These are phyloP conservation scores for Nakazawaea laoshanensis DNA, from an alignment of 805 yeast species.

Conservation along the genomic window DNA sequence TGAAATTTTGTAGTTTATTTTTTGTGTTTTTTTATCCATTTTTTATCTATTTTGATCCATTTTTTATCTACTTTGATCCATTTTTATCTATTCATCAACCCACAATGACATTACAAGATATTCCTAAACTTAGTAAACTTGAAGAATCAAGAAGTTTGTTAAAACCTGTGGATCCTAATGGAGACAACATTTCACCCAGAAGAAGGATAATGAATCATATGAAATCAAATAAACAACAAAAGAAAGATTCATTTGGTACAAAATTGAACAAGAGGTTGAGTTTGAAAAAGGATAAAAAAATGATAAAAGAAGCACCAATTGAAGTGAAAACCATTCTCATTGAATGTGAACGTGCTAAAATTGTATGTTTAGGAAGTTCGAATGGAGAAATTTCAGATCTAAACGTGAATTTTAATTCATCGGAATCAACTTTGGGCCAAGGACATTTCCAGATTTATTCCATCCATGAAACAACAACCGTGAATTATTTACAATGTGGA, in stretches of 20 bases:
- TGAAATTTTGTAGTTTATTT: too few species aligned
- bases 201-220: slow-evolving; percentile 3
- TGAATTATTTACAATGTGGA: slow-evolving; percentile 60
- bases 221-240: slow-evolving; percentile 1
- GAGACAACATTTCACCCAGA: slow-evolving; percentile 6
- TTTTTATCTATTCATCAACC: too few species aligned
- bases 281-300: slow-evolving; percentile 1
- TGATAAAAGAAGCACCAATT: background rate
- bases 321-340: slow-evolving; percentile 1
- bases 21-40: too few species aligned
- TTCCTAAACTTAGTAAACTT: background rate
- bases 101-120: too few species aligned
- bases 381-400: background rate
- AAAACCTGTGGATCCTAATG: slow-evolving; percentile 2
- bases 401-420: slow-evolving; percentile 2
- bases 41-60: too few species aligned
- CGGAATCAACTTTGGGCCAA: slow-evolving; percentile 46
- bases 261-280: slow-evolving; percentile 8
- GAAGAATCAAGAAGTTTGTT: slow-evolving; percentile 3
- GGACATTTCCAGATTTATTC: slow-evolving; percentile 56
- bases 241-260: slow-evolving; percentile 2
- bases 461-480: slow-evolving; percentile 41
- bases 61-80: too few species aligned
- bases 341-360: background rate
- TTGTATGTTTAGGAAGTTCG: slow-evolving; percentile 3